Base-by-base conservation (phyloP, 441 rosid genomes). In the Populus trichocarpa region DNA sequence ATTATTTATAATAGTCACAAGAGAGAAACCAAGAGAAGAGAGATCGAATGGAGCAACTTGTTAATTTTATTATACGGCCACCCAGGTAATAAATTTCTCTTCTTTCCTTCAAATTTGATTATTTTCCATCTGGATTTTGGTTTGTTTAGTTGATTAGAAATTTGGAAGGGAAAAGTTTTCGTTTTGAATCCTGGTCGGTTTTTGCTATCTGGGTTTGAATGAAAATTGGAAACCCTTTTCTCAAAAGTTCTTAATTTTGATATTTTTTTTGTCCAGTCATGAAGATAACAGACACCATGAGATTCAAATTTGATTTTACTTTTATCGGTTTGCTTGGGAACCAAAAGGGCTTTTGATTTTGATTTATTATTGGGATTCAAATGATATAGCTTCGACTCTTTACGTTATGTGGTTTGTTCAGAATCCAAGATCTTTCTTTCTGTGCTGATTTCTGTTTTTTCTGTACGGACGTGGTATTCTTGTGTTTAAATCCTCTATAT, bases 21-120 rank as follows among this genome's bases (percentile, higher is more conserved):
- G 50, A 42, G 50, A 30, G 32, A 30, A 30, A 30, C 32, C 32
- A 30, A 30, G 32, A 30, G 32, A 30, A 30, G 32, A 42, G 25
- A 64, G 80, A 72, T 82, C 77, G 66, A 80, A 93, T 96, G 99
- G 97, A 93, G 83, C 99, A 93, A 85, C 93, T 96, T 80, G 92
- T 96, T 67, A 94, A 87, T 89, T 94, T 96, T 78, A 91, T 96
- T 67, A 93, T 96, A 77, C 90, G 99, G 72, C 97, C 98, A 70
- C 97, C 99, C 81, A 90, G 97, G 99, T 94, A 75, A 74, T 18
- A 8, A 73, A 73, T 82, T 71, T 71, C 57, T 59, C 14, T 6
- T 59, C 30, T 38, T 67, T 26, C 0, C 25, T 8, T 64, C 9
- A 8, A 11, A 25, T 73, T 18, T 69, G 4, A 8, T 30, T 57